Evolutionary conservation across 306 rosid genomes (phyloP).

Genomic region (Gynostemma pentaphyllum): DNA sequence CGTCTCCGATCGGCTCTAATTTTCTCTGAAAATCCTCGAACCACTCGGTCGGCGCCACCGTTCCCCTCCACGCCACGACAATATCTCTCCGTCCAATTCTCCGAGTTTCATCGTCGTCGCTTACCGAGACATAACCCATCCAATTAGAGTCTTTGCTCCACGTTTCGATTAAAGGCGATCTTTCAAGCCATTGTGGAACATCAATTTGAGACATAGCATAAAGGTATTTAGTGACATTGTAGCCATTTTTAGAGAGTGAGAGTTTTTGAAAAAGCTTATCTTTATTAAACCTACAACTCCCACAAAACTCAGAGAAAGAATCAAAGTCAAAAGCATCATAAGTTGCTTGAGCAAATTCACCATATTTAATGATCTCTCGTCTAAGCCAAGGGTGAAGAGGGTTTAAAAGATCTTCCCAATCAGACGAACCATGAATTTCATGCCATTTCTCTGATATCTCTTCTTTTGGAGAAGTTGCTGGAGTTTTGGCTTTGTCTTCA

Average conservation of each 20-base stretch:
- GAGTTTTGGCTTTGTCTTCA: constrained; percentile 24
- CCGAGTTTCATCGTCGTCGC: constrained; percentile 35
- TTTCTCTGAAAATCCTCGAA: constrained; percentile 40
- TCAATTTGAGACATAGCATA: constrained; percentile 55
- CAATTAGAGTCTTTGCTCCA: constrained; percentile 66
- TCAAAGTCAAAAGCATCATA: constrained; percentile 57
- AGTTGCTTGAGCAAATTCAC: constrained; percentile 62
- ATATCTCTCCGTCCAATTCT: constrained; percentile 54
- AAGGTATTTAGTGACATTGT: constrained; percentile 31
- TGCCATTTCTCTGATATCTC: constrained; percentile 37
- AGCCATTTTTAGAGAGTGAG: constrained; percentile 27
- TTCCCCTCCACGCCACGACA: constrained; percentile 56
- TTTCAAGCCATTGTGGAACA: constrained; percentile 47
- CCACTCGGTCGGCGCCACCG: constrained; percentile 56
- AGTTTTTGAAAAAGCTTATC: constrained; percentile 27
- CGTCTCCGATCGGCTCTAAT: constrained; percentile 30
- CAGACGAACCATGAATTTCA: constrained; percentile 29
- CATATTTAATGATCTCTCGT: constrained; percentile 51
- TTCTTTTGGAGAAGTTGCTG: constrained; percentile 44
- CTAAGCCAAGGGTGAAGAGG: constrained; percentile 53
- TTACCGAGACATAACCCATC: constrained; percentile 48
- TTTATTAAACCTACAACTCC: constrained; percentile 40
- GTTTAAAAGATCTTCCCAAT: constrained; percentile 35
- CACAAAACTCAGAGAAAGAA: constrained; percentile 42
- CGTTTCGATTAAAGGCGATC: constrained; percentile 26